These are phyloP conservation scores for Globisporangium recalcitrans DNA, from an alignment of 352 stramenopile genomes.

Conservation along the genomic window DNA sequence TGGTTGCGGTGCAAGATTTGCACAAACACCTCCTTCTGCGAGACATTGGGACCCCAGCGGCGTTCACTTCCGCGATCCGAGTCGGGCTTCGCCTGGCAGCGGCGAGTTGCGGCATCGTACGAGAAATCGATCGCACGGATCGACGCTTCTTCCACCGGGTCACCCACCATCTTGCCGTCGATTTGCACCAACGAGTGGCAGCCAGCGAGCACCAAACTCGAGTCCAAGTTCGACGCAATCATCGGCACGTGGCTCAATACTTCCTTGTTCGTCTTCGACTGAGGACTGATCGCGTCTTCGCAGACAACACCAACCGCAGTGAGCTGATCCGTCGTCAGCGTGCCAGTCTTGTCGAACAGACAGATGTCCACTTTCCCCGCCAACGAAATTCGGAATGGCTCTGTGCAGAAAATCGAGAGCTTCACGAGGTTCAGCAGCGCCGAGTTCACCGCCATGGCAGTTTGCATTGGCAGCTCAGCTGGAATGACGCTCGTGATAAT, in stretches of 20 bases:
- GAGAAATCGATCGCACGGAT: slow-evolving; percentile 95
- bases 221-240: slow-evolving; percentile 77
- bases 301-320: slow-evolving; percentile 90
- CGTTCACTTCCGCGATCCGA: slow-evolving; percentile 61
- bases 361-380: slow-evolving; percentile 96
- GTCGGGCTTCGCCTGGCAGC: slow-evolving; percentile 71
- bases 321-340: slow-evolving; percentile 96
- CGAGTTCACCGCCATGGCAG: slow-evolving; percentile 96
- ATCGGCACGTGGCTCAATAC: slow-evolving; percentile 71
- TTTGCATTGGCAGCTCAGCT: slow-evolving; percentile 97
- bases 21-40: slow-evolving; percentile 79
- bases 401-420: slow-evolving; percentile 96
- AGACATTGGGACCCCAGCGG: slow-evolving; percentile 58
- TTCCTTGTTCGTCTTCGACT: slow-evolving; percentile 36
- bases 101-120: slow-evolving; percentile 67
- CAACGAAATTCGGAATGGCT: slow-evolving; percentile 97
- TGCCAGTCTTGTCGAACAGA: slow-evolving; percentile 99
- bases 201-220: slow-evolving; percentile 76
- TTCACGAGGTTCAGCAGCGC: slow-evolving; percentile 94
- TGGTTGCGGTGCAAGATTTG: slow-evolving; percentile 93
- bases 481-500: slow-evolving; percentile 99
- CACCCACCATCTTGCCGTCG: slow-evolving; percentile 94
- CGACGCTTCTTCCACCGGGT: slow-evolving; percentile 97
- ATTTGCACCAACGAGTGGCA: slow-evolving; percentile 98
- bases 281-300: slow-evolving; percentile 43